Conservation (phyloP, 257 asterid genomes). For the Paraleonurus japonicus region DNA sequence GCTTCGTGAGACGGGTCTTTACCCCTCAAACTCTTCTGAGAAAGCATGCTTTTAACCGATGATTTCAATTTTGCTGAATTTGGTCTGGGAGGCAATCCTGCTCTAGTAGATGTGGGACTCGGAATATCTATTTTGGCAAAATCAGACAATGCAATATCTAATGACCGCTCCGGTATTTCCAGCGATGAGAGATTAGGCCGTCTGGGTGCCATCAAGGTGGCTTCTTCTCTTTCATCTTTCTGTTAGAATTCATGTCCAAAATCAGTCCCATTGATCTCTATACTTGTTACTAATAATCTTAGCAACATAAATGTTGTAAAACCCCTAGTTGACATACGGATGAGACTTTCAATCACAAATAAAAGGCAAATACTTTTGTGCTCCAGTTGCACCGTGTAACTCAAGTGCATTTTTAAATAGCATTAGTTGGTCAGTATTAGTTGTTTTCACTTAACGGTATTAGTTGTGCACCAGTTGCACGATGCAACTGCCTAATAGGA, state of each 20-base stretch:
- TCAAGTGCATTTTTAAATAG: background rate
- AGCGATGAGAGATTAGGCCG: slow-evolving; percentile 71
- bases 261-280: background rate
- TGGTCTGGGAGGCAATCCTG: slow-evolving; percentile 92
- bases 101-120: slow-evolving; percentile 65
- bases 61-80: slow-evolving; percentile 71
- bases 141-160: slow-evolving; percentile 55
- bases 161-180: slow-evolving; percentile 73
- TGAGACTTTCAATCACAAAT: background rate
- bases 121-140: slow-evolving; percentile 58
- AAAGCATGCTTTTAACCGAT: slow-evolving; percentile 75
- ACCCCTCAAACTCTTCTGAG: slow-evolving; percentile 70
- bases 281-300: slow-evolving; percentile 15
- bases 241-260: slow-evolving; percentile 28
- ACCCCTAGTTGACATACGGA: background rate
- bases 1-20: slow-evolving; percentile 58
- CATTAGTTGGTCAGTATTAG: background rate
- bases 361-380: background rate
- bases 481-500: background rate
- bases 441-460: background rate
- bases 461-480: too few relatives aligned
- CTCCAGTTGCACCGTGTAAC: background rate
- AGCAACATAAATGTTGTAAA: background rate
- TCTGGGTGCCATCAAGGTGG: slow-evolving; percentile 58
- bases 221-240: slow-evolving; percentile 66